These are phyloP conservation scores for Suhomyces sp. DNA, from an alignment of 805 yeast genomes.

Conservation along the genomic window DNA sequence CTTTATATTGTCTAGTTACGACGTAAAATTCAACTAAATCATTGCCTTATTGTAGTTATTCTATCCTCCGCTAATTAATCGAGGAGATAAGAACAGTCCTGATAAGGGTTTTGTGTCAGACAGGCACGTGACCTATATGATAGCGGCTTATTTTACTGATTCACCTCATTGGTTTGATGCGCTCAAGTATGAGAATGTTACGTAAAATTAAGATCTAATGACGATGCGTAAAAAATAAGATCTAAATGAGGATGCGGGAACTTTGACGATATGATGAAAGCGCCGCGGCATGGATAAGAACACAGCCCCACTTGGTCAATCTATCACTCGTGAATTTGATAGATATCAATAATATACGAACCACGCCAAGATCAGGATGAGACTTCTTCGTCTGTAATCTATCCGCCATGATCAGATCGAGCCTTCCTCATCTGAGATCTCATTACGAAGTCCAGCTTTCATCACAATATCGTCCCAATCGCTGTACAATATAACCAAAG, in stretches of 20 bases:
- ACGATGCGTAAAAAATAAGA: not conserved
- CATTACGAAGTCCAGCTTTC: conserved; percentile 23
- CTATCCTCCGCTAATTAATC: not conserved
- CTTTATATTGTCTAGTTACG: not conserved
- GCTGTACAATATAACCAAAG: conserved; percentile 43
- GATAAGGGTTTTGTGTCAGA: not conserved
- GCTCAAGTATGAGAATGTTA: not conserved
- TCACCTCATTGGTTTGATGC: not conserved
- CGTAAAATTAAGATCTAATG: not conserved
- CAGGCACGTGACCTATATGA: not conserved
- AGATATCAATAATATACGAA: not conserved
- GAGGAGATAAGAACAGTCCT: not conserved
- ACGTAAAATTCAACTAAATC: not conserved
- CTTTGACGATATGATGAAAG: not conserved
- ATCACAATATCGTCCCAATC: conserved; percentile 51
- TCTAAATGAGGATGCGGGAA: not conserved
- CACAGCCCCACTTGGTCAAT: not conserved
- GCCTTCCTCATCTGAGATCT: conserved; percentile 4
- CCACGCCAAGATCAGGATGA: not conserved
- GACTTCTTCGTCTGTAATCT: not conserved
- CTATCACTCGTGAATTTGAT: not conserved
- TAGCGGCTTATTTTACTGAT: not conserved
- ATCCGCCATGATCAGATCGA: not conserved
- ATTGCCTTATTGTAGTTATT: not conserved
- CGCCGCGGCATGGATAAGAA: not conserved